Percentiles rank a stretch among this genome's conserved stretches.
These are phyloP conservation scores for Inonotus obliquus DNA, from an alignment of 1,284 basidiomycete genomes.

Conservation along the genomic window DNA sequence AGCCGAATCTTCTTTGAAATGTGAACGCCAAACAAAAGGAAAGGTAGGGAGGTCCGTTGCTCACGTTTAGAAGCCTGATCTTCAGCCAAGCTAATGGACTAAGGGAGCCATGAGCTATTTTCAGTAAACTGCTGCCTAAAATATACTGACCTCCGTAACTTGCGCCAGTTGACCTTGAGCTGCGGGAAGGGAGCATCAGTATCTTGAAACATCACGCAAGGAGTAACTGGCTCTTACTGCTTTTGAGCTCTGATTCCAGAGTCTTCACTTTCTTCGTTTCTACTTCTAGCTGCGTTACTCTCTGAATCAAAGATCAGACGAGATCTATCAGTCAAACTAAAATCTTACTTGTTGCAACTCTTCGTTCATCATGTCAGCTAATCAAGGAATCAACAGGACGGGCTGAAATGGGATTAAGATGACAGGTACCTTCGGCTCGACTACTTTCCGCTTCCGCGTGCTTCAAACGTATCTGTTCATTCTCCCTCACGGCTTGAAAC, in stretches of 20 bases:
- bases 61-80: neutral
- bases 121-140: too few species aligned
- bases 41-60: neutral
- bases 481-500: conserved; percentile 11
- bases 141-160: neutral
- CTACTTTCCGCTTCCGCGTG: conserved; percentile 13
- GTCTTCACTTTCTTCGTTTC: neutral
- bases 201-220: neutral
- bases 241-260: conserved; percentile 1
- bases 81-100: neutral
- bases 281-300: neutral
- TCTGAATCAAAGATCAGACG: neutral
- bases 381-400: neutral
- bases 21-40: neutral
- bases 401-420: neutral
- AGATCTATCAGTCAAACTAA: too few species aligned
- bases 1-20: neutral
- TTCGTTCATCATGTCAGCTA: conserved; percentile 9
- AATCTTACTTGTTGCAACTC: conserved; percentile 4
- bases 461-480: conserved; percentile 5
- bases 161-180: conserved; percentile 2
- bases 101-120: neutral
- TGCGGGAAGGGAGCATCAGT: neutral
- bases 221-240: neutral
- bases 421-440: conserved; percentile 7